A percentile compares a stretch with the other conserved stretches of the same genome.
Evolutionary conservation across 768 basidiomycete species (phyloP).

Genomic region (Mycena olivaceomarginata): DNA sequence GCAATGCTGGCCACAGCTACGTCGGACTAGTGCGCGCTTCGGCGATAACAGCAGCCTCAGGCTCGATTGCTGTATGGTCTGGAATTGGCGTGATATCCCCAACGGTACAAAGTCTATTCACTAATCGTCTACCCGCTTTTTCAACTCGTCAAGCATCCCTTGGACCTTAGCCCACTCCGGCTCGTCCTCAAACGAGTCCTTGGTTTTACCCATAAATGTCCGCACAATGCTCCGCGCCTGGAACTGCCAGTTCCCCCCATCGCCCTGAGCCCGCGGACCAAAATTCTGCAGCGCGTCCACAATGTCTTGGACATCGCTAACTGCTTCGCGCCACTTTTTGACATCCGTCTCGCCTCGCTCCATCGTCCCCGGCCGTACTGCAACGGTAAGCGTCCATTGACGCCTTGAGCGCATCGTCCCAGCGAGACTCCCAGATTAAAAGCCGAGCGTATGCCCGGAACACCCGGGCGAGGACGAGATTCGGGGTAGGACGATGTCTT

Average conservation of each 20-base stretch:
- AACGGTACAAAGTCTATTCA: too few species aligned
- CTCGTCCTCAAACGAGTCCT: slow-evolving; percentile 90
- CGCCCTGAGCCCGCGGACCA: slow-evolving; percentile 78
- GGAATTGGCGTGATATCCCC: too few species aligned
- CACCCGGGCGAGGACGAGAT: slow-evolving; percentile 81
- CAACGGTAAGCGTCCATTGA: slow-evolving; percentile 91
- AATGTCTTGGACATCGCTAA: slow-evolving; percentile 87
- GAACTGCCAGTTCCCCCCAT: slow-evolving; percentile 83
- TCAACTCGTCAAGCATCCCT: slow-evolving; percentile 80
- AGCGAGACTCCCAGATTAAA: slow-evolving; percentile 81
- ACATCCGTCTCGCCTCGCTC: slow-evolving; percentile 82
- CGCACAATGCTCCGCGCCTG: slow-evolving; percentile 92
- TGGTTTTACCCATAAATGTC: slow-evolving; percentile 92
- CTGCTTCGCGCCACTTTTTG: slow-evolving; percentile 84
- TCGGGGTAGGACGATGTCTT: slow-evolving; percentile 87
- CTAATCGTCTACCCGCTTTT: slow-evolving; percentile 50
- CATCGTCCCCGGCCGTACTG: slow-evolving; percentile 73
- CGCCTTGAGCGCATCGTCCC: slow-evolving; percentile 88
- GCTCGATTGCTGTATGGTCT: too few species aligned
- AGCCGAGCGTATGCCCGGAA: slow-evolving; percentile 92
- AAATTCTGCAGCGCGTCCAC: slow-evolving; percentile 90
- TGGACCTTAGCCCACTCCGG: slow-evolving; percentile 86
- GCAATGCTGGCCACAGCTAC: too few species aligned
- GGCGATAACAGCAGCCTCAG: too few species aligned
- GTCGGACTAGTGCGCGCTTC: too few species aligned